Conservation (phyloP, 1,284 basidiomycete genomes). For the Tremellales sp. region DNA sequence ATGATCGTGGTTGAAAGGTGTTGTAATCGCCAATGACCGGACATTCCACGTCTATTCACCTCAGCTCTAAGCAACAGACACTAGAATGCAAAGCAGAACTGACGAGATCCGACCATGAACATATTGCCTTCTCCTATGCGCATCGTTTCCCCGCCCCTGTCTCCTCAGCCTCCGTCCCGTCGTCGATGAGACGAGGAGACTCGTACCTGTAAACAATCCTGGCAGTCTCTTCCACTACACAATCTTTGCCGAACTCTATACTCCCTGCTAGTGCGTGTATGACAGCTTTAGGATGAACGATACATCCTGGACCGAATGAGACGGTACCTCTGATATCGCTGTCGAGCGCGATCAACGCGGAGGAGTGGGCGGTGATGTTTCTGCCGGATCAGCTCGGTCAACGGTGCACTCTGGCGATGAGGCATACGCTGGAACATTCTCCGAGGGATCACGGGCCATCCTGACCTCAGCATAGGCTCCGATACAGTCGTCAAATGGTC, state of each 20-base stretch:
- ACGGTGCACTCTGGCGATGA: background rate
- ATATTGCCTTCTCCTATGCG: slow-evolving; percentile 85
- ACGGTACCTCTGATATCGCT: slow-evolving; percentile 87
- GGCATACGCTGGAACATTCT: background rate
- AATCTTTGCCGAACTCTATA: slow-evolving; percentile 78
- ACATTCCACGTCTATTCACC: slow-evolving; percentile 69
- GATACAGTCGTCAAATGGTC: too few species aligned
- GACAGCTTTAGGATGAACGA: slow-evolving; percentile 90
- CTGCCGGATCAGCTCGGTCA: background rate
- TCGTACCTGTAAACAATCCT: slow-evolving; percentile 67
- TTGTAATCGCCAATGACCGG: slow-evolving; percentile 77
- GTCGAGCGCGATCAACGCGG: slow-evolving; percentile 79
- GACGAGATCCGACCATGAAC: slow-evolving; percentile 87
- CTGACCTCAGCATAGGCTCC: too few species aligned
- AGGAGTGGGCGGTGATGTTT: slow-evolving; percentile 66
- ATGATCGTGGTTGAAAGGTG: slow-evolving; percentile 72
- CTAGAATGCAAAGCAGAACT: slow-evolving; percentile 38
- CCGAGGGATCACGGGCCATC: too few species aligned
- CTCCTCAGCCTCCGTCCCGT: background rate
- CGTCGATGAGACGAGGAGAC: background rate
- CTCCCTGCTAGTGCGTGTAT: slow-evolving; percentile 83
- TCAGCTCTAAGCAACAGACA: slow-evolving; percentile 2
- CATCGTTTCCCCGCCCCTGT: slow-evolving; percentile 74
- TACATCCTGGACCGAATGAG: slow-evolving; percentile 61
- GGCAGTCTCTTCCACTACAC: slow-evolving; percentile 85